Conservation (phyloP, 441 rosid species). For the Metrosideros polymorpha region DNA sequence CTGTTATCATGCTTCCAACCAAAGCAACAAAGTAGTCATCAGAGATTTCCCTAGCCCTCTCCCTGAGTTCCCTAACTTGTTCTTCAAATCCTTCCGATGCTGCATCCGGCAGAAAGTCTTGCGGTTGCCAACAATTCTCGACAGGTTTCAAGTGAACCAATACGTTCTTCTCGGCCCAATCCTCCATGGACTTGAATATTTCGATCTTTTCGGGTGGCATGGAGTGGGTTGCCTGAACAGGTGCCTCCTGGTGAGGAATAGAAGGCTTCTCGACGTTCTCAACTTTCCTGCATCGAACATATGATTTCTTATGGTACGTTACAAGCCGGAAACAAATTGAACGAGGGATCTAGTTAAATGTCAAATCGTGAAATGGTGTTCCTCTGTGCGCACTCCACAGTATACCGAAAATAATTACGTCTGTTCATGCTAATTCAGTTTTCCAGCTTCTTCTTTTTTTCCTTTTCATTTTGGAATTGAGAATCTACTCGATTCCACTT, state of each 20-base stretch:
- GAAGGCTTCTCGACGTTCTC: neutral
- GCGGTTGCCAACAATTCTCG: constrained; percentile 3
- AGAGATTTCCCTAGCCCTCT: constrained; percentile 9
- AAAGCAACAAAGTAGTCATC: constrained; percentile 4
- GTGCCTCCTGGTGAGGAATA: neutral
- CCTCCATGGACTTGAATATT: constrained; percentile 10
- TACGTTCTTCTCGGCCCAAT: neutral
- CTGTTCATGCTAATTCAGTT: neutral
- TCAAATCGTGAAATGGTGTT: neutral
- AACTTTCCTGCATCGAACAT: neutral
- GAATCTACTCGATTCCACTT: neutral
- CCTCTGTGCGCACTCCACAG: neutral
- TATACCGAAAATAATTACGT: too few relatives aligned
- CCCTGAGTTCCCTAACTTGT: neutral
- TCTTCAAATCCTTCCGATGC: neutral
- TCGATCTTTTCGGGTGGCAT: constrained; percentile 2
- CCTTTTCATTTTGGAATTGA: neutral
- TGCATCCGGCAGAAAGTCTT: constrained; percentile 3
- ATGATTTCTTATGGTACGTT: neutral
- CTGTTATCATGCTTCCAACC: constrained; percentile 7
- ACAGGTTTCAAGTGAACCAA: neutral
- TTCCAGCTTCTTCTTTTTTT: neutral
- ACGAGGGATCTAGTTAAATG: neutral
- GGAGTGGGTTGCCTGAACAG: neutral
- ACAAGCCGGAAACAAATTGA: neutral